Percentiles rank a stretch among this genome's conserved stretches.
Evolutionary conservation across 495 filamentous ascomycete genomes (phyloP).

Genomic region (Elasticomyces elasticus): DNA sequence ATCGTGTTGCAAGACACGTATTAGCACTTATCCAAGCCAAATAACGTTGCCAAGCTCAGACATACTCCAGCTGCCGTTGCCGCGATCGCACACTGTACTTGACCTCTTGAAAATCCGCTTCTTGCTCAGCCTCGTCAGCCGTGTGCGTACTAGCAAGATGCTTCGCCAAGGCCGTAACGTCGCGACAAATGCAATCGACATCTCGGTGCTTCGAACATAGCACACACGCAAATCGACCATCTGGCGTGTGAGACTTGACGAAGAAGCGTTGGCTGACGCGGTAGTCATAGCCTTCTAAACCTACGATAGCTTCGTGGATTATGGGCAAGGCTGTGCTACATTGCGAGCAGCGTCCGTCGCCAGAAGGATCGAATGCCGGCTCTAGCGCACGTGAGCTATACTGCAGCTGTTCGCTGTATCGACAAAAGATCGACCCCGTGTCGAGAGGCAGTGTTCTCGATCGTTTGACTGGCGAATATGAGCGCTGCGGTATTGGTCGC

Average conservation of each 20-base stretch:
- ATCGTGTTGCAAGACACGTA: no score
- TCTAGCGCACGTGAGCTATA: conserved; percentile 16
- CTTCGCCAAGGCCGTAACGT: conserved; percentile 21
- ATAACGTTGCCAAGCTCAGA: no score
- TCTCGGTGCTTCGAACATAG: conserved; percentile 24
- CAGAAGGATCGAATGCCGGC: conserved; percentile 22
- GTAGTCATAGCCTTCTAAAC: conserved; percentile 17
- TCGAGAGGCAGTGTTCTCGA: conserved; percentile 1
- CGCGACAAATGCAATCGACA: conserved; percentile 17
- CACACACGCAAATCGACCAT: conserved; percentile 28
- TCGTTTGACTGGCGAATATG: conserved; percentile 8
- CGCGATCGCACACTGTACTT: no score
- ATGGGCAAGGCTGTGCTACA: conserved; percentile 20
- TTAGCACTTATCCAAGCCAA: no score
- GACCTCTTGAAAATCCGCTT: conserved; percentile 5
- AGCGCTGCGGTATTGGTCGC: not conserved
- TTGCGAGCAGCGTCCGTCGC: conserved; percentile 14
- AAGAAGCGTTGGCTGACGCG: conserved; percentile 25
- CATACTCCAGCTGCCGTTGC: not conserved
- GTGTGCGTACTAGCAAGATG: conserved; percentile 25
- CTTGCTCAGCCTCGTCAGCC: conserved; percentile 24
- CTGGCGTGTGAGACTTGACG: conserved; percentile 27
- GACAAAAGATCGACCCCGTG: conserved; percentile 21
- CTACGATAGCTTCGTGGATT: conserved; percentile 9
- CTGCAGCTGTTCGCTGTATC: conserved; percentile 27